These are phyloP conservation scores for Citeromyces hawaiiensis DNA, from an alignment of 1,139 yeast species.

Conservation along the genomic window DNA sequence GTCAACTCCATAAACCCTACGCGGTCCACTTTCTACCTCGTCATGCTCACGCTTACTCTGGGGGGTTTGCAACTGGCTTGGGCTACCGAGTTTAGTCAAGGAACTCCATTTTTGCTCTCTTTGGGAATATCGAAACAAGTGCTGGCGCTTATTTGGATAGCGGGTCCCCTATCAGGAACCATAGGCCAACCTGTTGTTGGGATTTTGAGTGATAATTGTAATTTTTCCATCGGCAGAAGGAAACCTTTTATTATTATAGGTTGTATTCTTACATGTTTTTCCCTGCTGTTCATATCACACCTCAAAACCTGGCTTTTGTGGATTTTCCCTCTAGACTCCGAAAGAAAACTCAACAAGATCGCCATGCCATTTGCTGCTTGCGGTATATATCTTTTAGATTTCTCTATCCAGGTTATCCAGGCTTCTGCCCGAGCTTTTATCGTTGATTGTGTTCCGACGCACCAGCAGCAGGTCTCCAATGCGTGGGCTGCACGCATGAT, in stretches of 20 bases:
- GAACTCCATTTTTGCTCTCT: constrained; percentile 34
- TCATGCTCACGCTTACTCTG: constrained; percentile 28
- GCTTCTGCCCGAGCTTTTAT: constrained; percentile 48
- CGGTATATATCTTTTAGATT: constrained; percentile 38
- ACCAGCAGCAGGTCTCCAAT: constrained; percentile 42
- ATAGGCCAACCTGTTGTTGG: constrained; percentile 50
- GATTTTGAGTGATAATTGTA: constrained; percentile 34
- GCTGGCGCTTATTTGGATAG: constrained; percentile 45
- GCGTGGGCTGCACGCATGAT: constrained; percentile 70
- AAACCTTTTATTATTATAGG: constrained; percentile 44
- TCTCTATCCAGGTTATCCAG: constrained; percentile 43
- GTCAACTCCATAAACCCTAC: constrained; percentile 18
- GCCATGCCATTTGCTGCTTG: constrained; percentile 31
- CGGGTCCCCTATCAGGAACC: constrained; percentile 49
- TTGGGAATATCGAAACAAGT: constrained; percentile 38
- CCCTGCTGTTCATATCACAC: constrained; percentile 32
- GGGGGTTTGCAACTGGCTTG: constrained; percentile 41
- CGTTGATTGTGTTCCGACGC: constrained; percentile 39
- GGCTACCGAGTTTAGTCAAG: constrained; percentile 41
- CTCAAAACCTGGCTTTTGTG: constrained; percentile 17
- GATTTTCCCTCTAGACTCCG: constrained; percentile 16
- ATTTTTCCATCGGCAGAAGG: constrained; percentile 31
- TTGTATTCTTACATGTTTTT: constrained; percentile 26
- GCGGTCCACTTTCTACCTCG: constrained; percentile 25
- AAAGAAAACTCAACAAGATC: constrained; percentile 10